These are phyloP conservation scores for Schizothecium vesticola DNA, from an alignment of 495 filamentous ascomycete species.

Conservation along the genomic window DNA sequence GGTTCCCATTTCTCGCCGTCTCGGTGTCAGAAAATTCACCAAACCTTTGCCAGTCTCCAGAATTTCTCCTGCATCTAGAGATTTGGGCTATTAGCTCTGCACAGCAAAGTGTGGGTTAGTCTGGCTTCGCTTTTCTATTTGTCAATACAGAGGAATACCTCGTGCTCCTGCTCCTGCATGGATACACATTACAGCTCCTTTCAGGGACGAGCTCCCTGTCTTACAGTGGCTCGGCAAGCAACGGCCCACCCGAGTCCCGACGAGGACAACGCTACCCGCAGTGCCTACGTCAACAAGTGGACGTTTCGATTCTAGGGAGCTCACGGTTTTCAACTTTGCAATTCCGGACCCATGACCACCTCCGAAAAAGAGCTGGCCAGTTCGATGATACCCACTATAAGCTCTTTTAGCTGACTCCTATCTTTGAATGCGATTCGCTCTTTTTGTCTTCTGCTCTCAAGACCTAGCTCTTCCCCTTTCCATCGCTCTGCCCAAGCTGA, in stretches of 20 bases:
- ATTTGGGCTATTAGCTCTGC: too few relatives aligned
- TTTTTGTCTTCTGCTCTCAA: neutral
- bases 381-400: neutral
- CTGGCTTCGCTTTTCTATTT: too few relatives aligned
- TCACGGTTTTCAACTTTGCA: neutral
- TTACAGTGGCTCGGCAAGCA: neutral
- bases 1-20: neutral
- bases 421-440: neutral
- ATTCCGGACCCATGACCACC: neutral
- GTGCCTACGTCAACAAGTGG: neutral
- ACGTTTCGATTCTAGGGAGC: neutral
- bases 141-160: too few relatives aligned
- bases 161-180: neutral
- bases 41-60: neutral
- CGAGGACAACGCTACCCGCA: neutral
- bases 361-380: neutral
- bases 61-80: neutral
- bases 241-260: neutral
- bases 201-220: neutral
- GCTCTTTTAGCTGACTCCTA: neutral
- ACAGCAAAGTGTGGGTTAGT: too few relatives aligned
- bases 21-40: neutral
- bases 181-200: neutral
- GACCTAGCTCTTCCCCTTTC: neutral
- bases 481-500: neutral